Evolutionary conservation across 495 filamentous ascomycete genomes (phyloP).

Genomic region (Talaromyces stipitatus): DNA sequence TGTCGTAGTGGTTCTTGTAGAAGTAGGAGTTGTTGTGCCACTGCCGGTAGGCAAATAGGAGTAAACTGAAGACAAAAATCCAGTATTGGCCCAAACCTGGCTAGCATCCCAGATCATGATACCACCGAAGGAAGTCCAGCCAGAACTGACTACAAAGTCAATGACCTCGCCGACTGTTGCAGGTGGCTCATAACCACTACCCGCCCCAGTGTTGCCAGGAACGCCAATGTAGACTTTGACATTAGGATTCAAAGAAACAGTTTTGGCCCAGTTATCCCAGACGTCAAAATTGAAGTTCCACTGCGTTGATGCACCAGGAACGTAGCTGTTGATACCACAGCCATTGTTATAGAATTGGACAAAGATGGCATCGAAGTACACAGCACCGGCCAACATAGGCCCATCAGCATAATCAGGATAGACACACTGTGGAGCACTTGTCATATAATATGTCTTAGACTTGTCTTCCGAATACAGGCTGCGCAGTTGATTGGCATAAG

Average conservation of each 20-base stretch:
- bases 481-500: constrained; percentile 49
- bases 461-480: constrained; percentile 41
- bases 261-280: constrained; percentile 69
- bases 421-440: constrained; percentile 60
- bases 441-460: constrained; percentile 50
- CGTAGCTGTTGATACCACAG: constrained; percentile 52
- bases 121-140: constrained; percentile 50
- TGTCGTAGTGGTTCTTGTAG: background rate
- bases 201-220: constrained; percentile 49
- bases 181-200: constrained; percentile 49
- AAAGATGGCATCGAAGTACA: constrained; percentile 56
- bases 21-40: background rate
- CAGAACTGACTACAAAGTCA: constrained; percentile 41
- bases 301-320: constrained; percentile 31
- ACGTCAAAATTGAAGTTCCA: constrained; percentile 59
- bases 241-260: constrained; percentile 48
- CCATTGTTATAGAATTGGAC: constrained; percentile 74
- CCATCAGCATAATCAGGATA: constrained; percentile 56
- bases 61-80: constrained; percentile 27
- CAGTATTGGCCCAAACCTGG: constrained; percentile 50
- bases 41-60: background rate
- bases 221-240: constrained; percentile 61
- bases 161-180: constrained; percentile 39
- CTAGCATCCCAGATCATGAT: constrained; percentile 68
- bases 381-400: constrained; percentile 43